These are phyloP conservation scores for Diaporthe amygdali DNA, from an alignment of 2,329 filamentous ascomycete genomes.

Conservation along the genomic window DNA sequence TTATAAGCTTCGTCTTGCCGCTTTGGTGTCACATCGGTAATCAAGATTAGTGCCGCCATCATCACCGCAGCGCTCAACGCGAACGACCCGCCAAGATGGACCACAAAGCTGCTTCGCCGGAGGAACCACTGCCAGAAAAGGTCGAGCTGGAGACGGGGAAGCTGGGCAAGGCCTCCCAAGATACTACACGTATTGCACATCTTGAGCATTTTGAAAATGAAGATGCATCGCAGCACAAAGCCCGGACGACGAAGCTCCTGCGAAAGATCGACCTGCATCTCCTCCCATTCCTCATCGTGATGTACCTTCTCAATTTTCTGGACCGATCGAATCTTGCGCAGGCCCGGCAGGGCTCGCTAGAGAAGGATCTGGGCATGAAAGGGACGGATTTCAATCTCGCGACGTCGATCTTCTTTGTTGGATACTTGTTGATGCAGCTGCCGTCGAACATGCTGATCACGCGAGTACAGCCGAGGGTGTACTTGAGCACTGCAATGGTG, in stretches of 20 bases:
- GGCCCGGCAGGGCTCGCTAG: constrained; percentile 57
- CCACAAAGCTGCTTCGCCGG: background rate
- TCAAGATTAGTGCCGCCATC: background rate
- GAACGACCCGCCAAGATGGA: background rate
- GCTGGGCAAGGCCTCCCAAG: background rate
- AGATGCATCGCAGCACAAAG: constrained; percentile 9
- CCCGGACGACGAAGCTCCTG: constrained; percentile 37
- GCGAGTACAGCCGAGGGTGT: constrained; percentile 56
- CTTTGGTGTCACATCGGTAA: background rate
- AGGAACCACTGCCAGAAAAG: background rate
- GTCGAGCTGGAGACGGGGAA: background rate
- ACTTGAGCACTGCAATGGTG: constrained; percentile 54
- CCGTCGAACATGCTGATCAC: constrained; percentile 64
- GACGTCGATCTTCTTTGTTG: constrained; percentile 61
- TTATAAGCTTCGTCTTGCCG: constrained; percentile 3
- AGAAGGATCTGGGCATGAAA: constrained; percentile 56
- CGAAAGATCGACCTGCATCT: constrained; percentile 58
- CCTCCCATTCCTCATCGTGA: constrained; percentile 57
- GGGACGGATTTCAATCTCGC: constrained; percentile 63
- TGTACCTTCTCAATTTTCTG: constrained; percentile 62
- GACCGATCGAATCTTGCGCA: constrained; percentile 59
- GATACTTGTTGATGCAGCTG: constrained; percentile 66
- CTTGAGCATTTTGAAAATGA: constrained; percentile 19
- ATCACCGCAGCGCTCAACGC: background rate
- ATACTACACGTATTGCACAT: background rate